Conservation (phyloP, 2,329 filamentous ascomycete species). For the Blastomyces parvus region DNA sequence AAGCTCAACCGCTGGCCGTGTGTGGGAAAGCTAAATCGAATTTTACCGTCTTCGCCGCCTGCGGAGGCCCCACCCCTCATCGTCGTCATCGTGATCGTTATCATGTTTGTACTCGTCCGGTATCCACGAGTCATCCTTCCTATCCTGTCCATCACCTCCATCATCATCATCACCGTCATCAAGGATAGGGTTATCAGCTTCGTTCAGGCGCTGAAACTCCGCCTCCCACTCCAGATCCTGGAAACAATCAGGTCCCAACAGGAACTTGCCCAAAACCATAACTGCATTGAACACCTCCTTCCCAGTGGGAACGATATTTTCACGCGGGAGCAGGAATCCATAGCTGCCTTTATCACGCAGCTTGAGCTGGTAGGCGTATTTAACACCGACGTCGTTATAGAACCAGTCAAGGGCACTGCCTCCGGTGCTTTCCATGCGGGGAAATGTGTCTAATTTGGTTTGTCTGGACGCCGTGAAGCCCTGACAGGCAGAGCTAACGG, state of each 20-base stretch:
- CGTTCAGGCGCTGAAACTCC: constrained; percentile 10
- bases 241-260: constrained; percentile 10
- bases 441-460: constrained; percentile 28
- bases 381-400: constrained; percentile 73
- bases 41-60: neutral
- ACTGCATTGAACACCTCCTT: constrained; percentile 78
- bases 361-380: constrained; percentile 87
- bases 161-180: neutral
- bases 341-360: constrained; percentile 88
- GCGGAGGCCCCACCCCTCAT: constrained; percentile 1
- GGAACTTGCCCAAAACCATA: constrained; percentile 71
- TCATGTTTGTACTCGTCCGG: neutral
- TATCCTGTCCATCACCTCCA: neutral
- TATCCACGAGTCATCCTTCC: constrained; percentile 4
- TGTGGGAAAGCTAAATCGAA: neutral
- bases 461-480: constrained; percentile 50
- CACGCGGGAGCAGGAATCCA: constrained; percentile 78
- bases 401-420: constrained; percentile 92
- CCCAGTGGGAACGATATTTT: constrained; percentile 80
- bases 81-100: constrained; percentile 2
- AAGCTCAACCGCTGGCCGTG: no score
- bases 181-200: neutral
- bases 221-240: constrained; percentile 11
- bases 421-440: constrained; percentile 62
- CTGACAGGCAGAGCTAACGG: constrained; percentile 76